Base-by-base conservation (phyloP, 129 eudicot genomes). In the Apium graveolens region DNA sequence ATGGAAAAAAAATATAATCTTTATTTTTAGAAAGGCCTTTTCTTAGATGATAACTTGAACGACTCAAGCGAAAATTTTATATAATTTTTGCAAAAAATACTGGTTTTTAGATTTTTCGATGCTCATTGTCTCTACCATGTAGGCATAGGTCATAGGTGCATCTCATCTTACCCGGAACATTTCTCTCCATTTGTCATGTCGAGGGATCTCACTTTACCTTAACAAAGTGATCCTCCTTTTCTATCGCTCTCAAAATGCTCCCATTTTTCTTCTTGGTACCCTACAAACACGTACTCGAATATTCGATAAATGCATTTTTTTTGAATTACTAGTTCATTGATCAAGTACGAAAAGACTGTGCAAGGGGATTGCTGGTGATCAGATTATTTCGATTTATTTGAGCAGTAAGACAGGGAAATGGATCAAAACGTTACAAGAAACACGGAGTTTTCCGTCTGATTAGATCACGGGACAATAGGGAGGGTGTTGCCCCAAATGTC, bases 111-210 rank as follows among this genome's bases (percentile, higher is more conserved):
- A 46, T 5, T 18, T 20, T 51, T 1, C 11, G 3, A 21, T 51
- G 9, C 7, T 49, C 24, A 17, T 10, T n/a, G 68, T 6, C 62
- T 53, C 2, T 51, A 5, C n/a, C n/a, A n/a, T n/a, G n/a, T n/a
- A 55, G 11, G 20, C 2, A 63, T 11, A 3, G n/a, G n/a, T n/a
- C 12, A 26, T 63, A 46, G 85, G 76, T 78, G 68, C 85, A 78
- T 12, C 75, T 82, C 85, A 83, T 78, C 79, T 74, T 31, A 24
- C 78, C 81, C 42, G 7, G 32, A 41, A 78, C 85, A 82, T 51
- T 78, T 78, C 38, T 35, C 78, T 11, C 74, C 73, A 63, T 41
- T 82, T 72, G 77, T 78, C 81, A 70, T 69, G 31, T 63, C 41
- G 34, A 35, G 20, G 5, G 46, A 70, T 66, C 78, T 77, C 70